Evolutionary conservation across 768 basidiomycete species (phyloP), one percentile per base, ranked within the genome.

Genomic region (Sarcodon sp.): DNA sequence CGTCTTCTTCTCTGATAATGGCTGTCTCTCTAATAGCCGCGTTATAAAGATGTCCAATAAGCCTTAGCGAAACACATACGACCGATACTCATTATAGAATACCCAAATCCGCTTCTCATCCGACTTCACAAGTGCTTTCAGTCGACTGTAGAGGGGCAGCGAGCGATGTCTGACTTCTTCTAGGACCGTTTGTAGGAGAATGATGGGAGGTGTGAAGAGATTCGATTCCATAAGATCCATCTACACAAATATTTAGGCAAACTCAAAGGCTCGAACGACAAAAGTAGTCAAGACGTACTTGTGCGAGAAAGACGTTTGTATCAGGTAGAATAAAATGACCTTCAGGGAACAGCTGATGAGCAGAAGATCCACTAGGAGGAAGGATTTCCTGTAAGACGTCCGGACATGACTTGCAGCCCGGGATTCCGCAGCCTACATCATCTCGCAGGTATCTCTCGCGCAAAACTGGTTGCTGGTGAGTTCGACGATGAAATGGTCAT

Each of bases 111-210:
- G 70, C 59, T 90, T 91, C 51, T 89, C 90, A 49, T 97, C 94
- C 54, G 80, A 77, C 52, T 79, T 85, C 32, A 84, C 72, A 43
- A 98, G 71, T 1, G 83, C 77, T 56, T 88, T 93, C 53, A 99
- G 72, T 33, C 93, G 83, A 61, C 92, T 97, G 66, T 89, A 91
- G 12, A 98, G 67, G 3, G 94, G 94, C 21, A 98, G 66, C 1
- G 87, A 91, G 15, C 96, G 76, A 61, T 98, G 96, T 50, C 94
- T 76, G 50, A 97, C 91, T 77, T 99, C 96, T 54, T 96, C 88
- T 46, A 98, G 70, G 2, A 97, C 93, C 0, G 94, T 99, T 65
- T 98, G 94, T 2, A 96, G 76, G 18, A 99, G 69, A 48, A 99
- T 82, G 47, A 97, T 79, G 0, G 93, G 90, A 0, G 83, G 70